Base-by-base conservation (phyloP, 768 basidiomycete genomes). In the Nidula microcarpa region DNA sequence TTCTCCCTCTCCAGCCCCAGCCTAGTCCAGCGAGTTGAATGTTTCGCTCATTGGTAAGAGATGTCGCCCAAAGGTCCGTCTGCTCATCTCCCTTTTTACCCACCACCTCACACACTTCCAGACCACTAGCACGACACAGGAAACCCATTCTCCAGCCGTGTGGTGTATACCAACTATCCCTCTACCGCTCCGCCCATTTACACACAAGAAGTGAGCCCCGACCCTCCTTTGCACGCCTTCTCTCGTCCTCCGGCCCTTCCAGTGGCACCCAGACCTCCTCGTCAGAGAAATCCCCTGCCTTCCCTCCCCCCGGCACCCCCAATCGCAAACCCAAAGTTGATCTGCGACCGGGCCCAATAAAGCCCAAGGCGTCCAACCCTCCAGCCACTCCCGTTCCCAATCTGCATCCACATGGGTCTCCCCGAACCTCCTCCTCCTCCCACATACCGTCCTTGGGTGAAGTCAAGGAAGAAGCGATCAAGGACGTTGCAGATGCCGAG, bases 401-500 rank as follows among this genome's bases (percentile, higher is more conserved):
- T 17, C 0, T 53, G 14, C 46, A 52, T n/a, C 46, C 62, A 10
- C 54, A 65, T 13, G 36, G 63, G 65, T 17, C 63, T 54, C 35
- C 65, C 60, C 50, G 54, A 2, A 51, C 60, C 51, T 53, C 66
- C 45, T 47, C 51, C 4, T 13, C 45, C 48, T 48, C 57, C 43
- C 55, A 63, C 56, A 66, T 65, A 34, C 64, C 23, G 4, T 23
- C 23, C 23, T 23, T 74, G 41, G 58, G 53, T 13, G 60, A 53
- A 30, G 69, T 80, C 6, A 75, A 83, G 23, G 77, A 85, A 50
- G 74, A 75, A 4, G 78, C 82, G 5, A 78, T 81, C 53, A 75
- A 80, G 43, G 89, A 90, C 62, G 76, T 88, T 30, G 72, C 74
- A 18, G 78, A 86, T 47, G 91, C 91, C 34, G 74, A 78, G 49